Evolutionary conservation across 2,329 filamentous ascomycete genomes (phyloP), one percentile per base, ranked within the genome.

Genomic region (Ambrosiella xylebori): DNA sequence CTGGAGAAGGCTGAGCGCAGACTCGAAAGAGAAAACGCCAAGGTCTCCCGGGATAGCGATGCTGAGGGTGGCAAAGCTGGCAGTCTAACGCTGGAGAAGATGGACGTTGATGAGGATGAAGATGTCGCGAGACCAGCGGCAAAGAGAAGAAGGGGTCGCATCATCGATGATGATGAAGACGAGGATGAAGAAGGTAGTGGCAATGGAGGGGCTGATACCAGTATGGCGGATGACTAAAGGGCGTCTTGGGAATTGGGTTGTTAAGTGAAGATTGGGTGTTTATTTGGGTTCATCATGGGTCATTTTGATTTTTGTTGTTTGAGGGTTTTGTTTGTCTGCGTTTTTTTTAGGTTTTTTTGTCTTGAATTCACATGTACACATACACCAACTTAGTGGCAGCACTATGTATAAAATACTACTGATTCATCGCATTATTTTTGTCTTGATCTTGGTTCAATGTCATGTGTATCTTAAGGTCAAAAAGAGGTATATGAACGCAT

Each of bases 41-140:
- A 54, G 7, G 54, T 47, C 53, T 51, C 36, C 39, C 17, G 19
- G 17, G 53, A 47, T 27, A 27, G 27, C 8, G 41, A 52, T 36
- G 50, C 36, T 9, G 40, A 39, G 36, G 55, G 59, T 15, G 56
- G 55, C 37, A 40, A 55, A 35, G 50, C 37, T 13, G 59, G 44
- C 27, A 58, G 59, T 17, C 56, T 52, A 6, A 51, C 37, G 44
- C 27, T 37, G 19, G 74, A 77, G 60, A 69, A 67, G 61, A 80
- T 80, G 76, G 76, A 80, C 7, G 70, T 79, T 1, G 75, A 78
- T 6, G 77, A 75, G 0, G 75, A 76, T 1, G 75, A 79, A 1
- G 77, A 77, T 1, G 75, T 75, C 40, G 70, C 71, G 56, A 71
- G 71, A 56, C 69, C 70, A 61, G 69, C 70, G 63, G 65, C 66